Conservation (phyloP, 1,284 basidiomycete genomes). For the Hemileia vastatrix region DNA sequence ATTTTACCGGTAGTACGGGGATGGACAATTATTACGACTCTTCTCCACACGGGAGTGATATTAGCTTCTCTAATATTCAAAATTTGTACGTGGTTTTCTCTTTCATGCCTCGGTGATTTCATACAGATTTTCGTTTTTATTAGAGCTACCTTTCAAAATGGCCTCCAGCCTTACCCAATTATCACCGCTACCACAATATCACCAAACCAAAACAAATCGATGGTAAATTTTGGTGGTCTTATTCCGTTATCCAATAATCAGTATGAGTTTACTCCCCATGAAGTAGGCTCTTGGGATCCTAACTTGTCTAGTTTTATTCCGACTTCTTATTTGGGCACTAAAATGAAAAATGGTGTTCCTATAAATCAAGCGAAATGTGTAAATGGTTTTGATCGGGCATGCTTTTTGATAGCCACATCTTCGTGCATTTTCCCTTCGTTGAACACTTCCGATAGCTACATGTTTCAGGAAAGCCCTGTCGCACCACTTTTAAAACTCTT, state of each 20-base stretch:
- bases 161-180: slow-evolving; percentile 19
- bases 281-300: slow-evolving; percentile 15
- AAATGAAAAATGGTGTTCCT: slow-evolving; percentile 1
- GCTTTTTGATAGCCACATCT: slow-evolving; percentile 11
- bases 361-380: slow-evolving; percentile 5
- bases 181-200: slow-evolving; percentile 11
- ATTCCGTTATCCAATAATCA: slow-evolving; percentile 7
- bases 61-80: slow-evolving; percentile 9
- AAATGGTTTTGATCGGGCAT: slow-evolving; percentile 15
- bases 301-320: slow-evolving; percentile 20
- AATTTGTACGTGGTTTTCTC: slow-evolving; percentile 9
- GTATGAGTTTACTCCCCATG: slow-evolving; percentile 19
- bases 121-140: no score
- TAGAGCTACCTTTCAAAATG: background rate
- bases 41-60: slow-evolving; percentile 1
- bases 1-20: slow-evolving; percentile 3
- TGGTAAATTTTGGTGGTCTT: background rate
- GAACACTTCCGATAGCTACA: background rate
- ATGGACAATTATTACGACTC: slow-evolving; percentile 7
- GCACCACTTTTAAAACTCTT: background rate
- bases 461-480: slow-evolving; percentile 5
- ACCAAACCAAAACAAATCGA: background rate
- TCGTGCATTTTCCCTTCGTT: slow-evolving; percentile 10
- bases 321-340: slow-evolving; percentile 14
- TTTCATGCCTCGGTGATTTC: no score